Evolutionary conservation across 345 rosid genomes (phyloP).

Genomic region (Erodium maritimum): DNA sequence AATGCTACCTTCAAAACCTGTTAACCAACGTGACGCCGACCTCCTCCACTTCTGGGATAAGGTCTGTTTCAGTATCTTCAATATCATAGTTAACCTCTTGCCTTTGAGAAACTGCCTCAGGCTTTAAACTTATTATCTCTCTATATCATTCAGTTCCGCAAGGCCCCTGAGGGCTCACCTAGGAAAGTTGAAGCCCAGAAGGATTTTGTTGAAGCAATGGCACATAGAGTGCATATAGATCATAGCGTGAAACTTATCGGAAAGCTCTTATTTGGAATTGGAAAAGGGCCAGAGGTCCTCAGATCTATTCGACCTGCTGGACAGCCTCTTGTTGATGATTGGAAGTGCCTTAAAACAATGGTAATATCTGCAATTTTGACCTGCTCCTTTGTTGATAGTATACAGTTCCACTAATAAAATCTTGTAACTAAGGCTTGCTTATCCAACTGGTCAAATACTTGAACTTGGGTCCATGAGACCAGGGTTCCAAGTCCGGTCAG

Average conservation of each 20-base stretch:
- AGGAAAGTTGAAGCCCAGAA: constrained; percentile 68
- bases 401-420: neutral
- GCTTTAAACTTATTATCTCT: neutral
- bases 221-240: constrained; percentile 75
- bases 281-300: constrained; percentile 26
- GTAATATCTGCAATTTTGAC: constrained; percentile 14
- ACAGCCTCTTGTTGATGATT: constrained; percentile 48
- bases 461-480: too few species aligned
- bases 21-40: constrained; percentile 94
- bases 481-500: too few species aligned
- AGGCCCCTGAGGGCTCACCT: constrained; percentile 72
- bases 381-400: neutral
- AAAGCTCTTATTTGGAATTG: constrained; percentile 66
- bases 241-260: constrained; percentile 59
- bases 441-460: too few species aligned
- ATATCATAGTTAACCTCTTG: neutral
- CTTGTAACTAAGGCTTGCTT: too few species aligned
- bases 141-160: constrained; percentile 42
- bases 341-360: constrained; percentile 51
- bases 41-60: constrained; percentile 86
- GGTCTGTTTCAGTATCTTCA: constrained; percentile 31
- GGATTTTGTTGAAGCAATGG: constrained; percentile 74
- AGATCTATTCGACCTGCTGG: constrained; percentile 26
- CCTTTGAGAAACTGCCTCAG: neutral
- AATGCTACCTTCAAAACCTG: constrained; percentile 38